Base-by-base conservation (phyloP, 805 yeast species). In the Starmerella lactis-condensi region DNA sequence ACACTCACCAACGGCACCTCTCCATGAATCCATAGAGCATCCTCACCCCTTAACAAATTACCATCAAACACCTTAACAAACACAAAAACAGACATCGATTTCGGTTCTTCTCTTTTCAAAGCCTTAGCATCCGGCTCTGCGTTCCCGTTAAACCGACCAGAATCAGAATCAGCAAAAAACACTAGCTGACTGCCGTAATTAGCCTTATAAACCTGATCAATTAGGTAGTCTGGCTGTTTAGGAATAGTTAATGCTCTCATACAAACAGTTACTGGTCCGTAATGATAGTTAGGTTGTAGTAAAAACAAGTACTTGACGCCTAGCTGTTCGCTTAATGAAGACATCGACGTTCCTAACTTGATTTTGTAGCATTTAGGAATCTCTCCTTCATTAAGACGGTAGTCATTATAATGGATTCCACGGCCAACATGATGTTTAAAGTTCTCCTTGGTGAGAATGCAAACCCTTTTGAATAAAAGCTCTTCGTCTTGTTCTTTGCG, bases 401-500 rank as follows among this genome's bases (percentile, higher is more conserved):
- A 11, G 14, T 21, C 25, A 4, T 33, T 13, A 18, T 26, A 22
- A 22, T 29, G 19, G 10, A 29, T 16, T 5, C 40, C 50, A 3
- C 33, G 33, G 9, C 40, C 39, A 3, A 8, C 7, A 22, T 40
- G 42, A 23, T 38, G 33, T 22, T 16, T 13, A 13, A 36, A 32
- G 10, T 30, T 29, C 14, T 22, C 21, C 8, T 17, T 13, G 2
- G 31, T 13, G 13, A 40, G 25, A 9, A 39, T 30, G 6, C 33
- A 26, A n/a, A 43, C 16, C 10, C 23, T 17, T 39, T 42, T 27
- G 23, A 21, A 36, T 24, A 38, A 46, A 22, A 35, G 78, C 56
- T 68, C 70, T 47, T 85, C 95, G 39, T 73, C 79, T 26, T 63
- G 57, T 39, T 75, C 78, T 39, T 64, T 66, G 22, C 67, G 61